Percentiles rank a stretch among this genome's conserved stretches.
Conservation (phyloP, 306 rosid genomes). For the Rubus parviflorus region DNA sequence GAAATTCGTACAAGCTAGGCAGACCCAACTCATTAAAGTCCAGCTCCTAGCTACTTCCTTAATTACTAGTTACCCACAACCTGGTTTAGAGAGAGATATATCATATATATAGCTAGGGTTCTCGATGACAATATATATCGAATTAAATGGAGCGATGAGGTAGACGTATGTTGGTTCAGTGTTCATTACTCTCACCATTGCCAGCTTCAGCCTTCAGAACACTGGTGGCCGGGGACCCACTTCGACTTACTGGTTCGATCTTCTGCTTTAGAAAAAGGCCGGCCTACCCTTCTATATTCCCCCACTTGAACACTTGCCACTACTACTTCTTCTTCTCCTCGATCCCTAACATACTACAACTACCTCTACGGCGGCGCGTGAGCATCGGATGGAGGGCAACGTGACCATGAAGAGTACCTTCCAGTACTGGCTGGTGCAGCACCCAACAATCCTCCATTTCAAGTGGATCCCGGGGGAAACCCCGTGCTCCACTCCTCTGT, state of each 20-base stretch:
- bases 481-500: constrained; percentile 43
- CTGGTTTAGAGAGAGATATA: background rate
- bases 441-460: constrained; percentile 63
- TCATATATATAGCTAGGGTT: constrained; percentile 1
- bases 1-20: background rate
- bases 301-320: background rate
- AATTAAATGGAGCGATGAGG: background rate
- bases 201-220: background rate
- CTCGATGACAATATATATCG: too few relatives aligned
- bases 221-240: background rate
- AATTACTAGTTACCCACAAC: background rate
- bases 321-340: background rate
- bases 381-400: background rate
- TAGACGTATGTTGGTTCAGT: background rate
- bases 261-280: background rate
- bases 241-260: background rate
- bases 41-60: background rate
- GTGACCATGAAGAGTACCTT: constrained; percentile 21
- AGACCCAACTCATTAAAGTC: background rate
- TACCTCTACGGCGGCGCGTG: background rate
- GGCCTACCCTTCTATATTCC: background rate
- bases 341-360: background rate
- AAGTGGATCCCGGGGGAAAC: constrained; percentile 59
- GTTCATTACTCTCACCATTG: background rate
- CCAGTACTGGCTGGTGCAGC: constrained; percentile 56